Base-by-base conservation (phyloP, 2,329 filamentous ascomycete species). In the Pyrenophora teres region DNA sequence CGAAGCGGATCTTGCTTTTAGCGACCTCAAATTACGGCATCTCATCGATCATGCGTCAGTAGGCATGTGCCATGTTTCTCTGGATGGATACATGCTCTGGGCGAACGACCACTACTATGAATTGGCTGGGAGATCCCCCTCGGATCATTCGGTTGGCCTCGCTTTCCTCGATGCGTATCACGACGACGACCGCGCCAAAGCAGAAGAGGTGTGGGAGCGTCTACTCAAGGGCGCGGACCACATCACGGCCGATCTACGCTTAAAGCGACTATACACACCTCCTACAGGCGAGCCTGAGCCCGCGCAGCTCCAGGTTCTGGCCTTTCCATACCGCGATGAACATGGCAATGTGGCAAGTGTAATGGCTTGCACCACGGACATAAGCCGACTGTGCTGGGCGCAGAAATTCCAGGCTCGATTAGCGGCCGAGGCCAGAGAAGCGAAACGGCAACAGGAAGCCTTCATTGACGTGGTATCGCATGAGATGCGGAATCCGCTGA, bases 401-500 rank as follows among this genome's bases (percentile, higher is more conserved):
- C 67, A 75, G 45, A 65, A 53, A 6, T 72, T 74, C 30, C 74
- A 76, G 45, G 70, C 71, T 25, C 63, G 70, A 32, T 53, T 72
- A 6, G 68, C 72, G 18, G 63, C 68, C 21, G 72, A 75, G 53
- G 74, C 73, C 12, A 61, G 71, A 35, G 72, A 76, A 50, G 65
- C 71, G 1, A 75, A 75, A 45, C 57, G 70, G 15, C 70, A 75
- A 33, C 73, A 74, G 41, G 72, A 74, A 41, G 69, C 68, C 7
- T 75, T 75, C 47, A 75, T 75, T 46, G 72, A 75, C 31, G 70
- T 73, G 3, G 65, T 68, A 1, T 73, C 67, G 4, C 76, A 79
- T 56, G 77, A 79, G 52, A 78, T 79, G 74, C 67, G 77, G 2
- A 79, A 78, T 46, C 76, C 76, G 1, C 64, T 78, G 0, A 70